Evolutionary conservation across 2,329 filamentous ascomycete species (phyloP).

Genomic region (Aureobasidium subglaciale): DNA sequence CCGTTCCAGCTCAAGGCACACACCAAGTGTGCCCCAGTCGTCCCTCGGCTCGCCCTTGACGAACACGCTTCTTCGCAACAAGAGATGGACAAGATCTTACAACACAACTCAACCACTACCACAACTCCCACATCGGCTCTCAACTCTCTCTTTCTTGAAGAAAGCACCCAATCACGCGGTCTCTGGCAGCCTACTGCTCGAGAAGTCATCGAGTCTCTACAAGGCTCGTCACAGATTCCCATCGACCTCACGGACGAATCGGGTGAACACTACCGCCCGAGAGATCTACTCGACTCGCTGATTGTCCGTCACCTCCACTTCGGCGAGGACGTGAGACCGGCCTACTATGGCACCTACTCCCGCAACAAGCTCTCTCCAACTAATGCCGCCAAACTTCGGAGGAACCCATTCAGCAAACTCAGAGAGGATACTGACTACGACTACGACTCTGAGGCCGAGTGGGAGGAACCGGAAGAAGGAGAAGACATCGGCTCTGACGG

Average conservation of each 20-base stretch:
- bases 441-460: constrained; percentile 80
- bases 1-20: constrained; percentile 73
- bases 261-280: constrained; percentile 26
- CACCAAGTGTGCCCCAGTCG: constrained; percentile 59
- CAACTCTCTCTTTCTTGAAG: background rate
- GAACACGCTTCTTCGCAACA: background rate
- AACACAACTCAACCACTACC: background rate
- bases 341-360: constrained; percentile 68
- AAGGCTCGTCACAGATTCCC: constrained; percentile 34
- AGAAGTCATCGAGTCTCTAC: constrained; percentile 38
- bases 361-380: constrained; percentile 45
- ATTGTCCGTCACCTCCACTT: constrained; percentile 59
- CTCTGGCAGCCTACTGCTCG: constrained; percentile 21
- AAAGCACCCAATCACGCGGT: constrained; percentile 9
- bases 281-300: constrained; percentile 45
- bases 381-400: constrained; percentile 42
- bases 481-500: constrained; percentile 60
- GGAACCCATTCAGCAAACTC: constrained; percentile 47
- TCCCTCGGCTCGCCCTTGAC: constrained; percentile 36
- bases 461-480: constrained; percentile 68
- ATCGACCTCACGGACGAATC: constrained; percentile 38
- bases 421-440: constrained; percentile 66
- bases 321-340: constrained; percentile 54
- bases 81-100: constrained; percentile 10
- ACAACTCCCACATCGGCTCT: background rate